These are phyloP conservation scores for Biscogniauxia sp. DNA, from an alignment of 2,329 filamentous ascomycete species.

Conservation along the genomic window DNA sequence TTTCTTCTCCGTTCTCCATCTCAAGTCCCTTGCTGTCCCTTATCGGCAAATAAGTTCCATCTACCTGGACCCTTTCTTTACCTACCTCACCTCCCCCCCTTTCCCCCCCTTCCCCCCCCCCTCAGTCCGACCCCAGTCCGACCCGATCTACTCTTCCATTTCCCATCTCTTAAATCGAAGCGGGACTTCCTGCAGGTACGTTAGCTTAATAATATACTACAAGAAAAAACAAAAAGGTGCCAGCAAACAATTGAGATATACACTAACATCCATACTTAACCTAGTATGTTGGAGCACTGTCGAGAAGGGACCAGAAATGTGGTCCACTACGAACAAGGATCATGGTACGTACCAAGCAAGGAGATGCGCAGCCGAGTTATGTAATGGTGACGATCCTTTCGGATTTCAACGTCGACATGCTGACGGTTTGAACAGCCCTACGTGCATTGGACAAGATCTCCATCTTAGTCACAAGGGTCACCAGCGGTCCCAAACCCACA, in stretches of 20 bases:
- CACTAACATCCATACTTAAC: no score
- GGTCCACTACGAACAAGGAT: not conserved
- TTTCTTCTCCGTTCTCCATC: not conserved
- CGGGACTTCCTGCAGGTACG: no score
- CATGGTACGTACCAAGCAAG: not conserved
- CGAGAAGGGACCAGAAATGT: not conserved
- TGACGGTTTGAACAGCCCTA: not conserved
- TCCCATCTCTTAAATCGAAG: no score
- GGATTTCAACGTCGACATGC: not conserved
- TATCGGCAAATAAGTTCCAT: constrained; percentile 3
- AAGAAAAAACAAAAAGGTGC: no score
- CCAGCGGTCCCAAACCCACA: no score
- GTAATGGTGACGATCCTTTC: not conserved
- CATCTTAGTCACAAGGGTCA: not conserved
- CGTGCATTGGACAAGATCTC: not conserved
- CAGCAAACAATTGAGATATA: no score
- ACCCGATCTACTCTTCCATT: no score
- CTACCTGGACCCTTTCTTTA: constrained; percentile 12
- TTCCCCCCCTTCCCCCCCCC: no score
- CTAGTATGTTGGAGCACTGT: no score
- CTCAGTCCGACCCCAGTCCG: no score
- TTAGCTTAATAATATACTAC: no score
- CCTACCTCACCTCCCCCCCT: no score
- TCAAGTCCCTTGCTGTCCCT: constrained; percentile 11
- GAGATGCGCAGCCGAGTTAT: not conserved